phyloP scores from a whole-genome alignment of 2,329 filamentous ascomycete species.

The Diaporthe ampelina region DNA sequence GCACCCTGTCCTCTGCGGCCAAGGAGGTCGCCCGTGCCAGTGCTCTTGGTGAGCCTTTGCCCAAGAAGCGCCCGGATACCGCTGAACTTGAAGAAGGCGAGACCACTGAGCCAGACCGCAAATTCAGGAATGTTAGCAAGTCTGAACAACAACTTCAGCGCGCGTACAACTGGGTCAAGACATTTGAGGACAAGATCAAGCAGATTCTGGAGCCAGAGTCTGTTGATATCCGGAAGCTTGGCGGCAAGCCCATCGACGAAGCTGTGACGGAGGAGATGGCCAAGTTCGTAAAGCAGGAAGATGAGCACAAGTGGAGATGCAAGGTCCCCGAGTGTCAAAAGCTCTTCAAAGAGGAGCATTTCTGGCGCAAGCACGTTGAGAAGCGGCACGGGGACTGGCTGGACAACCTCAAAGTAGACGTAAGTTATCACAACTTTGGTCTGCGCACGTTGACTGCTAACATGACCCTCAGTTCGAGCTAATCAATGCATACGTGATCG shows the following conservation, averaged over 20 bases:
- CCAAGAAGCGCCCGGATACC: conserved; percentile 79
- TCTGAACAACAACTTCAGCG: conserved; percentile 92
- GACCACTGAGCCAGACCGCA: conserved; percentile 77
- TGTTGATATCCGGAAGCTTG: conserved; percentile 89
- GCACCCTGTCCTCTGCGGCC: conserved; percentile 85
- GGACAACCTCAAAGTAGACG: conserved; percentile 84
- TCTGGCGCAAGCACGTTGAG: conserved; percentile 98
- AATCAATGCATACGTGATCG: conserved; percentile 94
- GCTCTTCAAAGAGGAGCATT: conserved; percentile 95
- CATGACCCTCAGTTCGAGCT: conserved; percentile 77
- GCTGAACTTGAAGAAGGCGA: conserved; percentile 75
- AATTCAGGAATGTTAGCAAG: conserved; percentile 79
- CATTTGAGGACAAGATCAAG: conserved; percentile 95
- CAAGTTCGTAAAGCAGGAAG: conserved; percentile 96
- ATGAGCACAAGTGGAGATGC: conserved; percentile 96
- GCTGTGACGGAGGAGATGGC: conserved; percentile 86
- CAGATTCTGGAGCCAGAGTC: conserved; percentile 93
- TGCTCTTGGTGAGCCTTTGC: conserved; percentile 85
- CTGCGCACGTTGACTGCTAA: conserved; percentile 12
- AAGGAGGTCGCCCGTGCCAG: conserved; percentile 90
- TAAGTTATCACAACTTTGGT: conserved; percentile 61
- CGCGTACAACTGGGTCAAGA: conserved; percentile 99
- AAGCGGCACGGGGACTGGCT: conserved; percentile 95
- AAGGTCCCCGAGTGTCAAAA: conserved; percentile 97
- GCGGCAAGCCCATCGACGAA: conserved; percentile 88